Evolutionary conservation across 331 rosid genomes (phyloP).

Genomic region (Stylosanthes scabra): DNA sequence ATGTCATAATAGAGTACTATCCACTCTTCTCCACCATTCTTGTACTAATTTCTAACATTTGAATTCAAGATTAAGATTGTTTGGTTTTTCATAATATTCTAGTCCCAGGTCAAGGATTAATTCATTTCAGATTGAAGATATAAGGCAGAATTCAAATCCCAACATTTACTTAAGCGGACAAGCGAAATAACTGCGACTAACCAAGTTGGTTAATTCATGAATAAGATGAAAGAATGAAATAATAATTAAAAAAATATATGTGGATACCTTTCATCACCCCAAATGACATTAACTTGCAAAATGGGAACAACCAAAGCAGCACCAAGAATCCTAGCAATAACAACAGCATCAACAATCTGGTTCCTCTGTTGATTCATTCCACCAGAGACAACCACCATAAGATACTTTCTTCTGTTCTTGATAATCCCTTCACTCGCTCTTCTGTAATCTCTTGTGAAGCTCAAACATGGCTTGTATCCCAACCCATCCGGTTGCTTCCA

Average conservation of each 20-base stretch:
- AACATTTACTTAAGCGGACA: no score
- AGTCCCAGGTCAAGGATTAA: no score
- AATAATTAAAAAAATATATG: not conserved
- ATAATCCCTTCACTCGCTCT: slow-evolving; percentile 58
- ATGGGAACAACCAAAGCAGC: slow-evolving; percentile 96
- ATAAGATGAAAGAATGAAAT: not conserved
- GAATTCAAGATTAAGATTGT: not conserved
- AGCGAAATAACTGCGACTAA: no score
- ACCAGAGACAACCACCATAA: slow-evolving; percentile 89
- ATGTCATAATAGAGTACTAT: no score
- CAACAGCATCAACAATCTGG: slow-evolving; percentile 98
- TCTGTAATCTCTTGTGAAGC: slow-evolving; percentile 62
- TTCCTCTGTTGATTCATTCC: slow-evolving; percentile 98
- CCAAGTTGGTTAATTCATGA: no score
- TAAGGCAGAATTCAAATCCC: no score
- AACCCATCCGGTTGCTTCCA: slow-evolving; percentile 93
- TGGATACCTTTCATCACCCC: slow-evolving; percentile 97
- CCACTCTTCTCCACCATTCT: no score
- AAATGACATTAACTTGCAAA: slow-evolving; percentile 93
- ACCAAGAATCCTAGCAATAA: slow-evolving; percentile 96
- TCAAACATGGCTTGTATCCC: slow-evolving; percentile 87
- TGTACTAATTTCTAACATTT: not conserved
- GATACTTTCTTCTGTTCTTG: slow-evolving; percentile 65
- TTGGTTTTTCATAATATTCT: no score
- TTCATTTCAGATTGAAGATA: no score